These are phyloP conservation scores for Russula vinacea DNA, from an alignment of 768 basidiomycete genomes.

Conservation along the genomic window DNA sequence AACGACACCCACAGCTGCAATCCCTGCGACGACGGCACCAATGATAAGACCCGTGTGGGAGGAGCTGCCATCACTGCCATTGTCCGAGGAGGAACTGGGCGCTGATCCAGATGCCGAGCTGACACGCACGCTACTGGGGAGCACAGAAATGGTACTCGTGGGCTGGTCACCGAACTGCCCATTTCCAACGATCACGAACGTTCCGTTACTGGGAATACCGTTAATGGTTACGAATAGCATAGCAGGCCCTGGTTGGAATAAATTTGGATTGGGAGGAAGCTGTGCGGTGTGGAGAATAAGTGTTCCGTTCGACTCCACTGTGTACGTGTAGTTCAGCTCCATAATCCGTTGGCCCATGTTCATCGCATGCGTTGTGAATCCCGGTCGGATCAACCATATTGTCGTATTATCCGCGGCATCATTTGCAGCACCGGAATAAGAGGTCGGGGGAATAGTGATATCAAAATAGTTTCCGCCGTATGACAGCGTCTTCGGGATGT, in stretches of 20 bases:
- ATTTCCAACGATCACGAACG: conserved; percentile 71
- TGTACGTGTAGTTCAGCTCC: conserved; percentile 83
- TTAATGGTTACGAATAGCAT: conserved; percentile 79
- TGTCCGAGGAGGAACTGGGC: conserved; percentile 32
- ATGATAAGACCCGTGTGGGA: conserved; percentile 47
- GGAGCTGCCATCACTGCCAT: conserved; percentile 31
- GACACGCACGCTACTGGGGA: conserved; percentile 52
- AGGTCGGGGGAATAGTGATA: conserved; percentile 60
- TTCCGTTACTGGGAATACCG: conserved; percentile 80
- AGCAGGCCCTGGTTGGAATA: conserved; percentile 88
- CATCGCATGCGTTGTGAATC: conserved; percentile 83
- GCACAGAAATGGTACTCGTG: conserved; percentile 39
- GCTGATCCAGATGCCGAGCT: conserved; percentile 42
- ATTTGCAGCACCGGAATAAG: conserved; percentile 65
- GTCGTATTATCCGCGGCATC: conserved; percentile 70
- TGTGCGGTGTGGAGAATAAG: conserved; percentile 79
- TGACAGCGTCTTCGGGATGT: conserved; percentile 66
- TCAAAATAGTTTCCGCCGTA: conserved; percentile 87
- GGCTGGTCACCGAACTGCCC: conserved; percentile 77
- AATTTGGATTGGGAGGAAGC: conserved; percentile 75
- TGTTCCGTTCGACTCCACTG: conserved; percentile 71
- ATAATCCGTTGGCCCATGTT: conserved; percentile 83
- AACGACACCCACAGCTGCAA: conserved; percentile 50
- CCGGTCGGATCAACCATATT: conserved; percentile 77
- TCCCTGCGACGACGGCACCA: conserved; percentile 51